Conservation (phyloP, 345 rosid genomes). For the Barbarea vulgaris region DNA sequence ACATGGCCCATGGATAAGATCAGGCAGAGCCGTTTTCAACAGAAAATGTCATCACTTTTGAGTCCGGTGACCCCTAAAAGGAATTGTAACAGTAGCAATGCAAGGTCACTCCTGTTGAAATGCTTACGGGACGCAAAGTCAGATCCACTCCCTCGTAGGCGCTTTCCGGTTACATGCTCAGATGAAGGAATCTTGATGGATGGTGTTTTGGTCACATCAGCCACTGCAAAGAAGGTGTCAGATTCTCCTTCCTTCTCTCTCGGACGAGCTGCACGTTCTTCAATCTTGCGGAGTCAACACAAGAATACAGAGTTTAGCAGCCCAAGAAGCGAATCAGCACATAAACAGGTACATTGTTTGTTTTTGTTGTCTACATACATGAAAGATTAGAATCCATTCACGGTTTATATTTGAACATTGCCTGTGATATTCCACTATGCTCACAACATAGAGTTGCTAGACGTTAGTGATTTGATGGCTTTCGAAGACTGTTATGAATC, state of each 20-base stretch:
- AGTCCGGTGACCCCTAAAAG: constrained; percentile 33
- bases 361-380: neutral
- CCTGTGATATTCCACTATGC: neutral
- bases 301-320: constrained; percentile 23
- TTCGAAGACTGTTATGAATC: neutral
- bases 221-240: constrained; percentile 25
- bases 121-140: constrained; percentile 30
- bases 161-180: constrained; percentile 15
- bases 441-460: constrained; percentile 14
- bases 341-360: constrained; percentile 45
- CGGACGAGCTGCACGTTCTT: constrained; percentile 3
- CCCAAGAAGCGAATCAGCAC: constrained; percentile 26
- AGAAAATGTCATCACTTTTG: constrained; percentile 33
- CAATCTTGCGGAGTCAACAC: neutral
- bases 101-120: constrained; percentile 27
- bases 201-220: constrained; percentile 52
- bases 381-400: neutral
- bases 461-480: constrained; percentile 1
- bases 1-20: constrained; percentile 39
- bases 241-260: constrained; percentile 21
- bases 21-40: constrained; percentile 16
- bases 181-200: constrained; percentile 71
- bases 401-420: neutral
- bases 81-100: neutral
- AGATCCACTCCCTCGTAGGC: constrained; percentile 32